A percentile compares a stretch with the other conserved stretches of the same genome.
Conservation (phyloP, 2,329 filamentous ascomycete species). For the Setomelanomma holmii region DNA sequence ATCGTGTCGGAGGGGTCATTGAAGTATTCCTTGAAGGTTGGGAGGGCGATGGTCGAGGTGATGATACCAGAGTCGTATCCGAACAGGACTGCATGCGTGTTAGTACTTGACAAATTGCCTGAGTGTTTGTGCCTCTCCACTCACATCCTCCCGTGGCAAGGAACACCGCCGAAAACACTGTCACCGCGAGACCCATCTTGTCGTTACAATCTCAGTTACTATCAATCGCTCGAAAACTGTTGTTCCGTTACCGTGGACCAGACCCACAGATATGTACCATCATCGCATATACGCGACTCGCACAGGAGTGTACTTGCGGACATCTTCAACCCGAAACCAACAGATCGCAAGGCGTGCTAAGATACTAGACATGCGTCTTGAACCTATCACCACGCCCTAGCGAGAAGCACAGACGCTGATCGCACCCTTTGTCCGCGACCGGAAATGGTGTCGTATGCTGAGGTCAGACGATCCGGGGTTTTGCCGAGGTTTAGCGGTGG, state of each 20-base stretch:
- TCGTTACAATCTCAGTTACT: background rate
- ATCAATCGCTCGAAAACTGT: too few species aligned
- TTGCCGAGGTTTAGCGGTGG: background rate
- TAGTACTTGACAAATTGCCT: background rate
- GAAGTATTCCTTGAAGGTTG: slow-evolving; percentile 39
- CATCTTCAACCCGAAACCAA: slow-evolving; percentile 1
- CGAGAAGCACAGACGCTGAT: too few species aligned
- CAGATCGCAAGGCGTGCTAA: too few species aligned
- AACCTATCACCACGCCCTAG: too few species aligned
- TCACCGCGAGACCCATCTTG: slow-evolving; percentile 24
- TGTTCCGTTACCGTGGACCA: background rate
- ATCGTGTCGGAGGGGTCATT: slow-evolving; percentile 28
- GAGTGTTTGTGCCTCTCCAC: background rate
- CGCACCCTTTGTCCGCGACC: too few species aligned
- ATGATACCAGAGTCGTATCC: slow-evolving; percentile 46
- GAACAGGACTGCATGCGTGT: slow-evolving; percentile 27
- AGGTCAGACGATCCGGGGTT: background rate
- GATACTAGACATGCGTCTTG: too few species aligned
- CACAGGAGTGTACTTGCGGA: slow-evolving; percentile 1
- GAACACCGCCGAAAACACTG: slow-evolving; percentile 26
- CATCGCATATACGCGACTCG: background rate
- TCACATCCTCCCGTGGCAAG: slow-evolving; percentile 21
- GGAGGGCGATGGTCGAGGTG: slow-evolving; percentile 39
- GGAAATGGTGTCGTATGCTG: background rate
- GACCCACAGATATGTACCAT: slow-evolving; percentile 2